phyloP scores from a whole-genome alignment of 352 stramenopile genomes.

The Pythium sukuiense region DNA sequence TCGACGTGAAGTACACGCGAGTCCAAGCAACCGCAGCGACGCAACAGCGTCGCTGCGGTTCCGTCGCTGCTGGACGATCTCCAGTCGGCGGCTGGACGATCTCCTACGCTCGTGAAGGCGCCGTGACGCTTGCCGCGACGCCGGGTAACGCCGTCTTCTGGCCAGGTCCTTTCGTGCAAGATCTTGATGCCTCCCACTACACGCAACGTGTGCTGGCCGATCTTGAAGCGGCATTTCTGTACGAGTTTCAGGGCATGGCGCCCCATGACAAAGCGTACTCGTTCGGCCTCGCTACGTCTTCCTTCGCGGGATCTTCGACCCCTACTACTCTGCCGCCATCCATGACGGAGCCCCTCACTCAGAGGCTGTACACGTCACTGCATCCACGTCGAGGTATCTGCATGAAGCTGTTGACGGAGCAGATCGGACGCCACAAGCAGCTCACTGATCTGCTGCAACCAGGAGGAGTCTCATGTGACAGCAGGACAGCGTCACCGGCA shows the following conservation, averaged over 20 bases:
- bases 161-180: slow-evolving; percentile 35
- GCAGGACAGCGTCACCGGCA: slow-evolving; percentile 7
- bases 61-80: neutral
- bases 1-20: slow-evolving; percentile 36
- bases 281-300: slow-evolving; percentile 28
- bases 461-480: slow-evolving; percentile 11
- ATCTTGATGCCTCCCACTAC: slow-evolving; percentile 46
- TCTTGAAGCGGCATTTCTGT: slow-evolving; percentile 48
- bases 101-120: slow-evolving; percentile 45
- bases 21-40: slow-evolving; percentile 32
- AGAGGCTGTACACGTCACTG: slow-evolving; percentile 49
- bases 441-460: slow-evolving; percentile 12
- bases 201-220: slow-evolving; percentile 37
- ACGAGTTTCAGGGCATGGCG: slow-evolving; percentile 57
- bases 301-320: neutral
- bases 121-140: slow-evolving; percentile 20
- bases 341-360: neutral
- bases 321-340: neutral
- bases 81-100: slow-evolving; percentile 28
- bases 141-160: slow-evolving; percentile 48
- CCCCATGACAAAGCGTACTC: slow-evolving; percentile 40
- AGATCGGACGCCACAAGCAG: slow-evolving; percentile 41
- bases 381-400: slow-evolving; percentile 53
- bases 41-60: slow-evolving; percentile 21
- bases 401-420: slow-evolving; percentile 65